These are phyloP conservation scores for Sugiyamaella pinicola DNA, from an alignment of 1,139 yeast species.

Conservation along the genomic window DNA sequence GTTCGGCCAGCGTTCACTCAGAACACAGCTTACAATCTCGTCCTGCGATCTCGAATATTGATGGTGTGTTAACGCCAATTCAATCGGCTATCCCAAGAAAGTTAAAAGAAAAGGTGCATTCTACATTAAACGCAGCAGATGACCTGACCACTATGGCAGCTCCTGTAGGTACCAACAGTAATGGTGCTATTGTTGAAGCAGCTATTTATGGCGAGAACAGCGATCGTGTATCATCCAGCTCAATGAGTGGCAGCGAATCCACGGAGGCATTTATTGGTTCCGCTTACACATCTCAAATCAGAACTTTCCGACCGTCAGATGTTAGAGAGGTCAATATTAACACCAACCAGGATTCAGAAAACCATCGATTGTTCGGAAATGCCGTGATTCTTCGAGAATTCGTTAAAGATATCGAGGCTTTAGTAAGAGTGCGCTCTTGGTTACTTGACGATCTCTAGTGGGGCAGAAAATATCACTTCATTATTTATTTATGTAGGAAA, in stretches of 20 bases:
- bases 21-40: constrained; percentile 4
- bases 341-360: constrained; percentile 19
- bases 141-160: too few species aligned
- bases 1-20: background rate
- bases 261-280: background rate
- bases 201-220: background rate
- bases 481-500: background rate
- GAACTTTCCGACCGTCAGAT: background rate
- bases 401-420: constrained; percentile 34
- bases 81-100: background rate
- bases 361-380: constrained; percentile 31
- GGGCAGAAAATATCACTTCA: background rate
- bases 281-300: background rate
- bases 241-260: background rate
- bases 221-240: background rate
- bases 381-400: constrained; percentile 34
- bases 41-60: constrained; percentile 20
- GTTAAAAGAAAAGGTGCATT: background rate
- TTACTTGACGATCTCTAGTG: constrained; percentile 23
- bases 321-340: too few species aligned
- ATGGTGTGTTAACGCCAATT: background rate
- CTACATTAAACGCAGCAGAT: background rate
- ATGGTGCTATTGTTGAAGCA: too few species aligned
- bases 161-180: too few species aligned
- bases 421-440: constrained; percentile 35